Evolutionary conservation across 306 rosid genomes (phyloP).

Genomic region (Oxytropis ochrocephala): DNA sequence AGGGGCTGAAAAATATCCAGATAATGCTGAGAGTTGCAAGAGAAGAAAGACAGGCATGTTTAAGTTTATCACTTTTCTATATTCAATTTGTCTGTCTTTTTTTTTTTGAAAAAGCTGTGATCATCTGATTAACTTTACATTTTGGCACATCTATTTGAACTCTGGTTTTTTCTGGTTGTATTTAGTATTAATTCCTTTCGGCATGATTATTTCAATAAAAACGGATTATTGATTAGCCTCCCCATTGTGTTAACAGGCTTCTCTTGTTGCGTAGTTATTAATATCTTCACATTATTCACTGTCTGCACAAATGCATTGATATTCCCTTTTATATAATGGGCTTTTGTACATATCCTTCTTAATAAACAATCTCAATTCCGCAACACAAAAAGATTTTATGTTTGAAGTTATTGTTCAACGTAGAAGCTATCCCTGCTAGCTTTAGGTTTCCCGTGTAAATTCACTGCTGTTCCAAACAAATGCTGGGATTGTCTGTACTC

Average conservation of each 20-base stretch:
- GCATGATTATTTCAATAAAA: background rate
- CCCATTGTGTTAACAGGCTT: background rate
- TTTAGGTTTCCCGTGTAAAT: background rate
- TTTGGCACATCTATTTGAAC: background rate
- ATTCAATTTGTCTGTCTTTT: background rate
- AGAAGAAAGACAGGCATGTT: conserved; percentile 66
- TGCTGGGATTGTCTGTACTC: conserved; percentile 8
- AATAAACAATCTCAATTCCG: background rate
- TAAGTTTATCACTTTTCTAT: background rate
- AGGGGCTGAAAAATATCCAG: conserved; percentile 23
- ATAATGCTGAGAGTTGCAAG: conserved; percentile 38
- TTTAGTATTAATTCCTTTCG: background rate
- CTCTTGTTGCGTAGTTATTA: background rate
- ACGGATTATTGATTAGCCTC: background rate
- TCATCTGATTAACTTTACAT: background rate
- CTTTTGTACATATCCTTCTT: background rate
- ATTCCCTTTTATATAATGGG: background rate
- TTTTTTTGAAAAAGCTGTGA: background rate
- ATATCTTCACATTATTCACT: background rate
- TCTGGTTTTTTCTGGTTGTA: background rate
- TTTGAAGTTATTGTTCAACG: no score
- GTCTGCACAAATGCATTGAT: background rate
- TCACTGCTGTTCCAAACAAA: background rate
- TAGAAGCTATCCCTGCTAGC: no score
- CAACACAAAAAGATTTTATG: background rate